Base-by-base conservation (phyloP, 2,329 filamentous ascomycete genomes). In the Pseudopithomyces maydicus region DNA sequence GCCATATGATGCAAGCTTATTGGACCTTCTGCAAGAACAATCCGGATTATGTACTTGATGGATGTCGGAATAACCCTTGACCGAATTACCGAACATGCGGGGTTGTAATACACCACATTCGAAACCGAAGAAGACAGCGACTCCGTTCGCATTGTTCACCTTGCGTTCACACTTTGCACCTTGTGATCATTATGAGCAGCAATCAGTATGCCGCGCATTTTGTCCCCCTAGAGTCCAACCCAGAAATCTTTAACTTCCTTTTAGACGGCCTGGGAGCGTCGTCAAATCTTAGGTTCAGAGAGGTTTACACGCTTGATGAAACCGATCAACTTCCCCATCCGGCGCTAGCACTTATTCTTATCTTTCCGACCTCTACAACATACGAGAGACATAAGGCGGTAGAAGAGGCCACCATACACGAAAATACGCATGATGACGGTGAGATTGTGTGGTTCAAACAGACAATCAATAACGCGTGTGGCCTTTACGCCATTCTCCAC, bases 401-500 rank as follows among this genome's bases (percentile, higher is more conserved):
- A 11, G 29, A 47, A 14, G 44, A 47, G 14, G n/a, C 22, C 14
- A 10, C 12, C 3, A 10, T 11, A 47, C 20, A 47, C 10, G 26
- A 47, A 4, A 17, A 47, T 20, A 20, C 26, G 6, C 11, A 35
- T 4, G 5, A 2, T 33, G 10, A 35, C 14, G n/a, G 17, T 2
- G 36, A 26, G 5, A 15, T 51, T 8, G 14, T 47, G 6, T 47
- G 44, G 44, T 33, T 29, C 14, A 90, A 87, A 66, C 94, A 98
- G 80, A 98, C 93, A 0, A 97, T 98, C 68, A 85, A 90, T 58
- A 96, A 98, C 74, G 92, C 94, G 0, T 98, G 94, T 75, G 94
- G 94, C 0, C 79, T 97, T 43, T 97, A 97, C 80, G 95, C 90
- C 0, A 78, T 98, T 26, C 75, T 98, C 44, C 95, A 98, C 73